Evolutionary conservation across 495 filamentous ascomycete species (phyloP), one percentile per base, ranked within the genome.

Genomic region (Beverwykella pulmonaria): DNA sequence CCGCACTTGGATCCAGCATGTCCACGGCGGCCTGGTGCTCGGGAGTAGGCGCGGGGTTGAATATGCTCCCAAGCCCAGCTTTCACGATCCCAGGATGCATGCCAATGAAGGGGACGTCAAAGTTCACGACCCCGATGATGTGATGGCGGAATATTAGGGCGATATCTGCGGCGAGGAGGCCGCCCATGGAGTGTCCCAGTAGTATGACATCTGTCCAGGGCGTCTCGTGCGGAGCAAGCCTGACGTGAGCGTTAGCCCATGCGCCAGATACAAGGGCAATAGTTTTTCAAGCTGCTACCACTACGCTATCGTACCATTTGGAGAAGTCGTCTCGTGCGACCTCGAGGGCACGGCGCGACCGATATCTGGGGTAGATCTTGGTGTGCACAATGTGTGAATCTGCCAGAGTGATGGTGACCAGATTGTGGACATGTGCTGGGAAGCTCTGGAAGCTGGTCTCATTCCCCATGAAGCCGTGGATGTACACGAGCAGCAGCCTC

Each of bases 401-500:
- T 44, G 78, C 77, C 53, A 97, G 74, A 0, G 85, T 81, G 1
- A 82, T 77, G n/a, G 87, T 87, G 32, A 96, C 78, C 23, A 91
- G 79, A 73, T 86, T 84, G 77, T 98, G 93, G 0, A 97, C 83
- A 76, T 98, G 92, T 5, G 88, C 88, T 1, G 93, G 93, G 66
- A 97, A 93, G 27, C 87, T 88, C 63, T 88, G 87, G 71, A 98
- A 98, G 66, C 89, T 93, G 17, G 87, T 88, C 76, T 95, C 92
- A 53, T 89, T 88, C 27, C 93, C 93, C 85, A 92, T 91, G 79
- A 97, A 97, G 47, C 93, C 93, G 78, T 96, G 92, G 70, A 98
- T 87, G 73, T 92, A 97, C 23, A 98, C 77, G 10, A 97, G 69
- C 0, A 98, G 80, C 14, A 98, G 80, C 29, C 78, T 89, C 61